A percentile compares a stretch with the other conserved stretches of the same genome.
phyloP scores from a whole-genome alignment of 495 filamentous ascomycete species.

The Geoglossum glabrum region DNA sequence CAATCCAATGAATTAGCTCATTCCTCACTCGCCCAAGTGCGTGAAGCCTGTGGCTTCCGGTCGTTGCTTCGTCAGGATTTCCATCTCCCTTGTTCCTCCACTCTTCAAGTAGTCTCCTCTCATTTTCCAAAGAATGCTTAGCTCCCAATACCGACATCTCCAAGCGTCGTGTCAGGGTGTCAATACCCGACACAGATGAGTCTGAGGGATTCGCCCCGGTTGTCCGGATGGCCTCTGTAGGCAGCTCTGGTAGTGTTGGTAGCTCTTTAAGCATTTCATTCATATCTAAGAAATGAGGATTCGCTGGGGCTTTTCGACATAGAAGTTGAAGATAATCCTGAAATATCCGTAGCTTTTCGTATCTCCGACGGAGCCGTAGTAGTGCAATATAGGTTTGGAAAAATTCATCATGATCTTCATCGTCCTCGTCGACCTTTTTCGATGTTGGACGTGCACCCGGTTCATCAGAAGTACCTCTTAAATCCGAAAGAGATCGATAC shows the following conservation, averaged over 20 bases:
- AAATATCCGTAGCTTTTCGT: slow-evolving; percentile 34
- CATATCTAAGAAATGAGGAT: slow-evolving; percentile 26
- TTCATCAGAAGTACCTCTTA: slow-evolving; percentile 7
- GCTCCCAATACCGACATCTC: slow-evolving; percentile 45
- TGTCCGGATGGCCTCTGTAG: slow-evolving; percentile 22
- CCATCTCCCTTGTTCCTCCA: neutral
- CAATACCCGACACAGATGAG: slow-evolving; percentile 18
- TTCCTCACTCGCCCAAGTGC: slow-evolving; percentile 31
- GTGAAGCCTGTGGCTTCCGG: slow-evolving; percentile 4
- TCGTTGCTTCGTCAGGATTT: too few relatives aligned
- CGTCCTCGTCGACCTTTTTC: neutral
- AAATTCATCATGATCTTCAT: slow-evolving; percentile 15
- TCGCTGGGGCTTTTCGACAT: slow-evolving; percentile 21
- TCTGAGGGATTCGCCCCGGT: slow-evolving; percentile 2
- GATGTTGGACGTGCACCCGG: neutral
- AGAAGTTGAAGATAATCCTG: slow-evolving; percentile 25
- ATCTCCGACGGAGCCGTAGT: slow-evolving; percentile 31
- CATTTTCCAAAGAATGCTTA: slow-evolving; percentile 37
- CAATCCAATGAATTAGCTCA: slow-evolving; percentile 53
- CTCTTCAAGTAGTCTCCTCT: slow-evolving; percentile 39
- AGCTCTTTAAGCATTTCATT: slow-evolving; percentile 24
- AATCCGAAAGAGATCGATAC: slow-evolving; percentile 19
- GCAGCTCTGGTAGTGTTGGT: slow-evolving; percentile 24
- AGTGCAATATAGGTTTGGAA: slow-evolving; percentile 32
- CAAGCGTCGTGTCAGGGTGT: slow-evolving; percentile 35